Evolutionary conservation across 495 filamentous ascomycete species (phyloP), one percentile per base, ranked within the genome.

Genomic region (Aspergillus biplanus): DNA sequence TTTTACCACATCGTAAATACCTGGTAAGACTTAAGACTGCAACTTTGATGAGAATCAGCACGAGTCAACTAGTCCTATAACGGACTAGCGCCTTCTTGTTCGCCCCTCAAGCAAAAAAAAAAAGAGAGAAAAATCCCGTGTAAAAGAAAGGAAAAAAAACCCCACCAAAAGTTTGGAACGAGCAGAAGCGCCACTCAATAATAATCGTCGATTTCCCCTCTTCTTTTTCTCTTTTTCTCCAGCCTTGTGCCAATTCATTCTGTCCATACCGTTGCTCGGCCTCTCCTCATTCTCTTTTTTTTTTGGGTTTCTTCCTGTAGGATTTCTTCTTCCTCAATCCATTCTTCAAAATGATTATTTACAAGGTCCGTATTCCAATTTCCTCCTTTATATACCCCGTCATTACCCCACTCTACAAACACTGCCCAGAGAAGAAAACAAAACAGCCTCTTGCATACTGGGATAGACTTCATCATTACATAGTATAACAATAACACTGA

Each of bases 301-400:
- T 55, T 65, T 48, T 62, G 53, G 69, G 66, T 65, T 63, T 66
- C 63, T 64, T 60, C 37, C 57, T 65, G 53, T 62, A 57, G 69
- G 66, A 65, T 63, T 66, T 64, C 64, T 60, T 33, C 57, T 65
- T 64, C 62, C 65, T 56, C 58, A 57, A 52, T 59, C 61, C 66
- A 60, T 68, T 76, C 72, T 68, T 68, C 85, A 90, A 83, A 69
- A 97, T 97, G 92, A 88, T 96, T 75, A 96, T 97, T 76, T 96
- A 82, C 88, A 90, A 87, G 83, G 92, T 95, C 70, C 61, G 84
- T 79, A 11, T 31, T 18, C 12, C 33, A 31, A 44, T 15, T 55
- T 33, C 15, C 33, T 49, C 31, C 4, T 32, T 56, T 37, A 55
- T 62, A 53, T 33, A 12, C 34, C 18, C 33, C 44, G 54, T 32